A percentile compares a stretch with the other conserved stretches of the same genome.
These are phyloP conservation scores for Termitomyces sp. DNA, from an alignment of 1,284 basidiomycete species.

Conservation along the genomic window DNA sequence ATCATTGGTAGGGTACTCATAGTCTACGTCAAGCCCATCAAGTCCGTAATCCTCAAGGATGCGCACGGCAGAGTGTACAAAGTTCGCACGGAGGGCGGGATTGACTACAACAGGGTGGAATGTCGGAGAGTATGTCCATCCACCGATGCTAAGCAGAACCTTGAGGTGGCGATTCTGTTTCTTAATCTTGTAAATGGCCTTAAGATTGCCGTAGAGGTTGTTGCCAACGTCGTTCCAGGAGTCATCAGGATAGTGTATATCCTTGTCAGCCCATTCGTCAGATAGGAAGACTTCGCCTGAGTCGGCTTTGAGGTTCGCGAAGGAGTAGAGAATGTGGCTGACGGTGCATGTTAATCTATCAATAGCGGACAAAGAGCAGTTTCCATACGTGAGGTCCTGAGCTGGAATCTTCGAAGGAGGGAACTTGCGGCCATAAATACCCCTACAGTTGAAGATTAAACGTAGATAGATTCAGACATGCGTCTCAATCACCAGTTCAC, in stretches of 20 bases:
- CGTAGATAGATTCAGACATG: neutral
- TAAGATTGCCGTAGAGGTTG: constrained; percentile 93
- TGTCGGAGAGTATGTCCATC: constrained; percentile 83
- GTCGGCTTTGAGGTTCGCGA: constrained; percentile 81
- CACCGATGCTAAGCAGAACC: constrained; percentile 82
- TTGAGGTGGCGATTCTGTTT: constrained; percentile 83
- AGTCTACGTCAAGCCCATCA: constrained; percentile 78
- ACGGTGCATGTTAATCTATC: constrained; percentile 12
- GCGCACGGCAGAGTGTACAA: constrained; percentile 74
- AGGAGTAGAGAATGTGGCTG: constrained; percentile 83
- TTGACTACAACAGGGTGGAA: constrained; percentile 75
- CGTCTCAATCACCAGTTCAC: constrained; percentile 58
- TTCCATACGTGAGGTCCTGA: constrained; percentile 77
- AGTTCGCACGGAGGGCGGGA: constrained; percentile 59
- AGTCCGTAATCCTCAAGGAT: constrained; percentile 79
- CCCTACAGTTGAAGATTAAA: constrained; percentile 49
- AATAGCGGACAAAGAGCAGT: neutral
- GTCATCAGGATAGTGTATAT: constrained; percentile 79
- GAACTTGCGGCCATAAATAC: constrained; percentile 91
- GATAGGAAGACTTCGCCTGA: constrained; percentile 85
- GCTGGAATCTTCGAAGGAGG: constrained; percentile 78
- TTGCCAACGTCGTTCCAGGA: constrained; percentile 83
- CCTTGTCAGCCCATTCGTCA: constrained; percentile 90
- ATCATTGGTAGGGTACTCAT: constrained; percentile 77
- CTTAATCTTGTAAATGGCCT: constrained; percentile 88